Evolutionary conservation across 2,329 filamentous ascomycete species (phyloP).

Genomic region (Apiospora kogelbergensis): DNA sequence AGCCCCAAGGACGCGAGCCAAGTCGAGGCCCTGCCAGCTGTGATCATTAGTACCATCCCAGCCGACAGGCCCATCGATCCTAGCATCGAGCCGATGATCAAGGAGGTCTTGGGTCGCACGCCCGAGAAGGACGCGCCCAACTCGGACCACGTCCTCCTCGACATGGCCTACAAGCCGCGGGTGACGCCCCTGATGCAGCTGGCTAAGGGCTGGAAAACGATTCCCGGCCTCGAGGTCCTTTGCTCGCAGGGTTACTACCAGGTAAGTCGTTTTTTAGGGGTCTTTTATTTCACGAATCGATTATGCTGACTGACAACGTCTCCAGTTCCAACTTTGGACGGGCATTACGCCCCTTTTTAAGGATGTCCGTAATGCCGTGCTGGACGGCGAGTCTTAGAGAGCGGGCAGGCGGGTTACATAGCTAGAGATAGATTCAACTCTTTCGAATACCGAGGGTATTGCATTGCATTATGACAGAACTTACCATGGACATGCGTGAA

Average conservation of each 20-base stretch:
- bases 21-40: constrained; percentile 54
- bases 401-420: background rate
- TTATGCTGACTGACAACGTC: constrained; percentile 14
- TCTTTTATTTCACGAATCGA: background rate
- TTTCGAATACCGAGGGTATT: too few relatives aligned
- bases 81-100: constrained; percentile 65
- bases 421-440: too few relatives aligned
- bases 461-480: too few relatives aligned
- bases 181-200: constrained; percentile 84
- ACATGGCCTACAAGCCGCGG: constrained; percentile 95
- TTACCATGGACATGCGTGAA: too few relatives aligned
- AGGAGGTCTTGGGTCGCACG: constrained; percentile 45
- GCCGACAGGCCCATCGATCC: constrained; percentile 81
- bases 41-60: constrained; percentile 88
- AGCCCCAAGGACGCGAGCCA: constrained; percentile 52
- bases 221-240: constrained; percentile 86
- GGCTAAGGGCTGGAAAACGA: constrained; percentile 78
- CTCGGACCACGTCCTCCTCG: constrained; percentile 66
- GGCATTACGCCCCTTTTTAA: constrained; percentile 73
- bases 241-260: constrained; percentile 89
- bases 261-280: constrained; percentile 47
- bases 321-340: constrained; percentile 79
- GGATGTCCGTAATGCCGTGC: constrained; percentile 63
- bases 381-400: constrained; percentile 35
- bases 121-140: constrained; percentile 25